Base-by-base conservation (phyloP, 208 protist genomes). In the Balamuthia mandrillaris region DNA sequence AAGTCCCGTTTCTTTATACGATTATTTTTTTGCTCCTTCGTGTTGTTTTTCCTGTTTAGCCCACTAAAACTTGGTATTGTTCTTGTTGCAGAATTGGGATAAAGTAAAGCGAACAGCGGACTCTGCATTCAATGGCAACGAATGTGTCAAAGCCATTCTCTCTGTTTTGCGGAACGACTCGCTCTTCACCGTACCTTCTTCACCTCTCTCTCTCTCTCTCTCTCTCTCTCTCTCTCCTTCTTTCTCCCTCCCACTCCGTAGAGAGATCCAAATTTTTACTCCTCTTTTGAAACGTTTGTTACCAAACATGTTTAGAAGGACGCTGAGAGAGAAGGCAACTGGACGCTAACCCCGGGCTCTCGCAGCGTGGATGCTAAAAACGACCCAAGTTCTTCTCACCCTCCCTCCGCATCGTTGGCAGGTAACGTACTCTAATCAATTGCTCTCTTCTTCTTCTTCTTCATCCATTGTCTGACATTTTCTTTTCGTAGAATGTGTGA, bases 31-130 rank as follows among this genome's bases (percentile, higher is more conserved):
- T 44, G 21, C 5, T 31, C 27, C 61, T 4, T 70, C 35, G 42
- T 33, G 1, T 33, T 9, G 47, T 16, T 56, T 3, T 3, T 18
- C 1, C n/a, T 27, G n/a, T 27, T 5, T 1, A 9, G 21, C 54
- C 5, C 39, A 49, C 65, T 75, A 2, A 39, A 49, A 35, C n/a
- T n/a, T n/a, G n/a, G n/a, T n/a, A n/a, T n/a, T n/a, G n/a, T n/a
- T n/a, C n/a, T n/a, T n/a, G n/a, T 49, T n/a, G 44, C 66, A 75
- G 66, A 39, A 75, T 18, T 75, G 66, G 66, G 66, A 75, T 27
- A 5, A 56, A 4, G 66, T 75, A 4, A 39, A 45, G 24, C 42
- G 66, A 1, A 45, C 42, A 24, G 66, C 47, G 16, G 31, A 56
- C 24, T 56, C 54, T 24, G 42, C 66, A 1, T 75, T 56, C 66